A percentile compares a stretch with the other conserved stretches of the same genome.
Evolutionary conservation across 2,329 filamentous ascomycete species (phyloP).

Genomic region (Fusarium beomiforme): DNA sequence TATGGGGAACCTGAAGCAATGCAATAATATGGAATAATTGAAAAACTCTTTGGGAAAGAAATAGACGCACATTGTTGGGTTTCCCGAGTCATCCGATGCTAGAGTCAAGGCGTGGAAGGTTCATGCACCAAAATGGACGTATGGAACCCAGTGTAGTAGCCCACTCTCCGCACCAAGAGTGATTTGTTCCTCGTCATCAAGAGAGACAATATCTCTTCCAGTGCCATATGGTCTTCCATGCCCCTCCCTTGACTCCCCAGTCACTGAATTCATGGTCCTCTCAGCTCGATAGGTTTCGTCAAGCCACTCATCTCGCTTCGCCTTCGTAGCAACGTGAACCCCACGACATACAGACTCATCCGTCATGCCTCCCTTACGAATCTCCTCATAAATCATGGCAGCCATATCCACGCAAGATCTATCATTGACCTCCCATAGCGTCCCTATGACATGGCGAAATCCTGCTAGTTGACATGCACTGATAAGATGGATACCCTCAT

Average conservation of each 20-base stretch:
- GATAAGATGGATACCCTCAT: background rate
- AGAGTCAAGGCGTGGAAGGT: rapidly evolving
- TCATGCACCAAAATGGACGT: background rate
- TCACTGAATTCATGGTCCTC: rapidly evolving
- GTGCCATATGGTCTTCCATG: rapidly evolving
- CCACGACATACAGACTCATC: background rate
- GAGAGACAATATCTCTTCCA: background rate
- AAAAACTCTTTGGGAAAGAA: no score
- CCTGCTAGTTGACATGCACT: background rate
- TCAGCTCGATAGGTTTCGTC: background rate
- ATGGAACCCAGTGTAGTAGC: background rate
- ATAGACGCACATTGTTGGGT: background rate
- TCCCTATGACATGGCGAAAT: background rate
- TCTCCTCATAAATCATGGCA: background rate
- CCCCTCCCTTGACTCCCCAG: rapidly evolving
- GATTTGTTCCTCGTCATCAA: background rate
- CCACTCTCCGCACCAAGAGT: rapidly evolving
- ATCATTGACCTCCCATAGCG: background rate
- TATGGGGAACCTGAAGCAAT: no score
- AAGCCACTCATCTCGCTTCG: background rate
- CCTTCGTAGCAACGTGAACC: background rate
- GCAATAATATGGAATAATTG: no score
- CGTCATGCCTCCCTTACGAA: rapidly evolving
- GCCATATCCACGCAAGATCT: background rate
- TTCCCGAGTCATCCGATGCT: background rate